A percentile compares a stretch with the other conserved stretches of the same genome.
Conservation (phyloP, 2,329 filamentous ascomycete genomes). For the Cladosporium oxysporum region DNA sequence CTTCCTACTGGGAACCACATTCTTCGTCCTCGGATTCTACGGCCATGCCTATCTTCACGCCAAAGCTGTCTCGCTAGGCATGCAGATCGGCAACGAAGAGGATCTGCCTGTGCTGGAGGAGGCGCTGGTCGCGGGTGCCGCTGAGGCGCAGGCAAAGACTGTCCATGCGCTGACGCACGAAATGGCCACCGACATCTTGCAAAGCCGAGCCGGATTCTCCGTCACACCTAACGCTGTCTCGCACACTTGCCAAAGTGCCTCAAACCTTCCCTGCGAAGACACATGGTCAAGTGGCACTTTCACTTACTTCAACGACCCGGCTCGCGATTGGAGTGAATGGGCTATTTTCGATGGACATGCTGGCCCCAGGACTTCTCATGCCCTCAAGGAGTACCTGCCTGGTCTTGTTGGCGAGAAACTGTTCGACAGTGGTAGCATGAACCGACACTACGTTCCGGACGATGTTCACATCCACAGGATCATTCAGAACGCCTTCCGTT, state of each 20-base stretch:
- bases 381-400: conserved; percentile 31
- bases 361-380: conserved; percentile 33
- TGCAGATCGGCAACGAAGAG: conserved; percentile 19
- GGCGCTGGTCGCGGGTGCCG: conserved; percentile 24
- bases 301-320: conserved; percentile 26
- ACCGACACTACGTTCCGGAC: conserved; percentile 27
- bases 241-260: conserved; percentile 31
- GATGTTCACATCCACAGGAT: conserved; percentile 37
- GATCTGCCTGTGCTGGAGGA: conserved; percentile 20
- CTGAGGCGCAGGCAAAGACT: conserved; percentile 26
- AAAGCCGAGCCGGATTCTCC: conserved; percentile 26
- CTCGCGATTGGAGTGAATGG: conserved; percentile 37
- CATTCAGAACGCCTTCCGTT: conserved; percentile 43
- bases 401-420: conserved; percentile 28
- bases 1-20: conserved; percentile 27
- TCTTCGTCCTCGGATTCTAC: conserved; percentile 28
- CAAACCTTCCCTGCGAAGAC: conserved; percentile 37
- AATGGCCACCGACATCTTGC: conserved; percentile 28
- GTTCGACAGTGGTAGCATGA: conserved; percentile 25
- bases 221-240: conserved; percentile 29
- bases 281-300: conserved; percentile 27
- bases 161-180: conserved; percentile 28
- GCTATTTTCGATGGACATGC: conserved; percentile 47
- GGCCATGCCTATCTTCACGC: conserved; percentile 23
- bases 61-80: conserved; percentile 19